phyloP scores from a whole-genome alignment of 202 grass and related monocot genomes.

The Eragrostis tef region DNA sequence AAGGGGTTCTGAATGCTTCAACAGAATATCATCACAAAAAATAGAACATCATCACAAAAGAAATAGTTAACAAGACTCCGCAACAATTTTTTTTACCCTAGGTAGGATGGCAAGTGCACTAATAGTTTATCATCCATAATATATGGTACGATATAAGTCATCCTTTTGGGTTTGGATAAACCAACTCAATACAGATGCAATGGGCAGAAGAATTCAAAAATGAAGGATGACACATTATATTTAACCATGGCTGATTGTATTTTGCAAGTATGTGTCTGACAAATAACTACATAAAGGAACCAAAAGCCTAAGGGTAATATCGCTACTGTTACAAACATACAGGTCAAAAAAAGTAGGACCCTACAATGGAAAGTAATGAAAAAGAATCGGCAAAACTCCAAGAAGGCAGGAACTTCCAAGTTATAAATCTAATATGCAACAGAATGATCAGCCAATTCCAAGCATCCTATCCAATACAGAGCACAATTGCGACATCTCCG shows the following conservation, averaged over 20 bases:
- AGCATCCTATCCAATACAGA: slow-evolving; percentile 82
- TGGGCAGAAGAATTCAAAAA: not conserved
- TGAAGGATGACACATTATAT: slow-evolving; percentile 10
- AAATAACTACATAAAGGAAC: slow-evolving; percentile 38
- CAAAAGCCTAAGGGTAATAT: slow-evolving; percentile 17
- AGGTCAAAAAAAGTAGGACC: slow-evolving; percentile 13
- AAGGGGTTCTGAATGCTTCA: too few relatives aligned
- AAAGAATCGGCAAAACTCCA: slow-evolving; percentile 19
- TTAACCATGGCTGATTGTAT: slow-evolving; percentile 5
- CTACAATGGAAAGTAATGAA: slow-evolving; percentile 3
- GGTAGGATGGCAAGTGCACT: not conserved
- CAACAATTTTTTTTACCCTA: not conserved
- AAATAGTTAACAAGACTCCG: not conserved
- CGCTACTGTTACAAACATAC: slow-evolving; percentile 25
- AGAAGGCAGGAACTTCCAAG: not conserved
- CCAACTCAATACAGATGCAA: not conserved
- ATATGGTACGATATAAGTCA: not conserved
- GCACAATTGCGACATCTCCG: slow-evolving; percentile 59
- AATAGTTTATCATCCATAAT: not conserved
- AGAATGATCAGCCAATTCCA: slow-evolving; percentile 43
- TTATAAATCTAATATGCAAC: slow-evolving; percentile 16
- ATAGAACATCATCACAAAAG: not conserved
- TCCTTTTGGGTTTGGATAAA: slow-evolving; percentile 31
- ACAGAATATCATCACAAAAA: not conserved
- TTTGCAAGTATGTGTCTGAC: not conserved